Evolutionary conservation across 345 rosid species (phyloP), one percentile per base, ranked within the genome.

Genomic region (Euphorbia peplus): DNA sequence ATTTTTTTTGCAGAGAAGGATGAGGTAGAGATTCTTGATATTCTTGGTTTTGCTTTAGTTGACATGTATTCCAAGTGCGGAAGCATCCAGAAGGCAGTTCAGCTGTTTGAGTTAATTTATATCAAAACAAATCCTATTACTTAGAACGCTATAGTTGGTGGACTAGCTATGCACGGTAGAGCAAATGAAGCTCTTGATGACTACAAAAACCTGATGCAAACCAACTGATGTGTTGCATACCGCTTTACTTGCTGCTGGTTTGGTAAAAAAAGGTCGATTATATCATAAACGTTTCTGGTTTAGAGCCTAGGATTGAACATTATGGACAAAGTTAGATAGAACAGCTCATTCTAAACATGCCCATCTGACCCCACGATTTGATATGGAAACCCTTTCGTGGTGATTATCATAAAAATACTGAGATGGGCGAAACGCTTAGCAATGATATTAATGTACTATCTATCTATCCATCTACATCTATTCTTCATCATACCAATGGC

Each of bases 251-350:
- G 85, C 83, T 29, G 84, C 77, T 82, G 89, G 92, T 13, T 70
- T 85, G 48, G 89, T 85, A 9, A 76, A 85, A 13, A 86, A 87
- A 65, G 89, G 89, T 7, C 73, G 74, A 69, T 68, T 75, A 86
- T 63, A 83, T 87, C 88, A 60, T 76, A 60, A 59, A 65, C 22
- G 86, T 85, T 19, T 68, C 73, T 60, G 64, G 55, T 63, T 72
- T 87, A 57, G 84, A 80, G 69, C 88, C 89, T 19, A 85, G 82
- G 59, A 71, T 77, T 25, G 85, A 87, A 81, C 92, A 87, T 69
- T 87, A 87, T 53, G 92, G 92, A 76, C n/a, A n/a, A n/a, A n/a
- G n/a, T n/a, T n/a, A 87, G 80, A 89, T 89, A 5, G 88, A 87
- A 79, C 81, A 83, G 51, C 85, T 87, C 46, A 72, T 85, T 32